These are phyloP conservation scores for Mucor piriformis DNA, from an alignment of 371 early-diverging fungal genomes.

Conservation along the genomic window DNA sequence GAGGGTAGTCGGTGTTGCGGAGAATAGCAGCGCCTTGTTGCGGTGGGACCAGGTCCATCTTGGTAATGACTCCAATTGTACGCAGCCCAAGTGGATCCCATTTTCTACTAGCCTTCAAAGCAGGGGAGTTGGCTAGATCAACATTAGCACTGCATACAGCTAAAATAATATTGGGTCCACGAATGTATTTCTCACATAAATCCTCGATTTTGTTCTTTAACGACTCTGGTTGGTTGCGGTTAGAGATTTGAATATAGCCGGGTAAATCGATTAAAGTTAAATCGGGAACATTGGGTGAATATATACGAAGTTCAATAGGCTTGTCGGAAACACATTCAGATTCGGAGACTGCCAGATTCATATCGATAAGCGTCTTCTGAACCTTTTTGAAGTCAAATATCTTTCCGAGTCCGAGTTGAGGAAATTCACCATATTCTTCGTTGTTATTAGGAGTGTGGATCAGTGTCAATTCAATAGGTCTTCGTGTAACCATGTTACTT, in stretches of 20 bases:
- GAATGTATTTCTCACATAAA: conserved; percentile 92
- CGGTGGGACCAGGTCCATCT: conserved; percentile 97
- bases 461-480: conserved; percentile 98
- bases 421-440: conserved; percentile 95
- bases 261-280: conserved; percentile 98
- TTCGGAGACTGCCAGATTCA: conserved; percentile 93
- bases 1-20: conserved; percentile 88
- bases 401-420: conserved; percentile 87
- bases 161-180: conserved; percentile 93
- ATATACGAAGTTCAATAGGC: conserved; percentile 94
- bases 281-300: conserved; percentile 95
- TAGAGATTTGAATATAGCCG: conserved; percentile 97
- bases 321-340: conserved; percentile 90
- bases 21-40: conserved; percentile 82
- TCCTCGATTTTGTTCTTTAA: conserved; percentile 94
- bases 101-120: conserved; percentile 89
- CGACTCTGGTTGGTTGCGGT: conserved; percentile 89
- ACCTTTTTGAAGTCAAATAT: conserved; percentile 86
- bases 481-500: conserved; percentile 96
- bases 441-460: conserved; percentile 86
- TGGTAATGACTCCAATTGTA: conserved; percentile 99
- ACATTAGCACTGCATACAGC: conserved; percentile 98
- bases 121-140: conserved; percentile 98
- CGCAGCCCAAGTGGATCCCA: conserved; percentile 93
- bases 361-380: conserved; percentile 87